Conservation (phyloP, 148 eudicot species). For the Amaranthus cruentus region DNA sequence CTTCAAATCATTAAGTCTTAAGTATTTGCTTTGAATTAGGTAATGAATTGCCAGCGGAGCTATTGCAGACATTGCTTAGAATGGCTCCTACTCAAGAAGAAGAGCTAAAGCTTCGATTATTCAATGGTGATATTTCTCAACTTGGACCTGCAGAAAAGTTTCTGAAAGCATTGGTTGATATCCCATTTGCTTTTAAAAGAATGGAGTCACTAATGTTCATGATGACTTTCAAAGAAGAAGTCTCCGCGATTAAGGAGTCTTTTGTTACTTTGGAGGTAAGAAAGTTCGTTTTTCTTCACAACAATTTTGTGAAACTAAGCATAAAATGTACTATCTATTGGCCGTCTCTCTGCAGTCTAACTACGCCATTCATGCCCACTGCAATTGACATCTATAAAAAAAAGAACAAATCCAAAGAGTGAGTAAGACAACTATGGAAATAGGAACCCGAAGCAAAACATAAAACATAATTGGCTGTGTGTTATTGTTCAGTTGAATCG, state of each 20-base stretch:
- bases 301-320: no score
- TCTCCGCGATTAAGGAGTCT: slow-evolving; percentile 51
- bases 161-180: slow-evolving; percentile 61
- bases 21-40: slow-evolving; percentile 36
- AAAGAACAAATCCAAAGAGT: no score
- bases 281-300: not conserved
- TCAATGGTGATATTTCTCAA: slow-evolving; percentile 42
- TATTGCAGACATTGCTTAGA: slow-evolving; percentile 62
- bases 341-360: no score
- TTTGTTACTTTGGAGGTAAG: slow-evolving; percentile 64
- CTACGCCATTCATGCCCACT: no score
- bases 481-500: no score
- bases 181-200: slow-evolving; percentile 73
- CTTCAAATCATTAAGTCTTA: not conserved
- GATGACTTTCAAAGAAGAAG: slow-evolving; percentile 62
- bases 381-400: no score
- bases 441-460: no score
- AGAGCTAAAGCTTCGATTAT: slow-evolving; percentile 81
- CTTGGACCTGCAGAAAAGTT: slow-evolving; percentile 81
- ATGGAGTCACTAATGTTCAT: slow-evolving; percentile 72
- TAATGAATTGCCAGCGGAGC: slow-evolving; percentile 69
- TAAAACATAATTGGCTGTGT: no score
- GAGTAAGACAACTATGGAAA: no score
- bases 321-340: no score
- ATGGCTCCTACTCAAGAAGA: slow-evolving; percentile 91